phyloP scores from a whole-genome alignment of 2,329 filamentous ascomycete genomes.

The Bipolaris oryzae region DNA sequence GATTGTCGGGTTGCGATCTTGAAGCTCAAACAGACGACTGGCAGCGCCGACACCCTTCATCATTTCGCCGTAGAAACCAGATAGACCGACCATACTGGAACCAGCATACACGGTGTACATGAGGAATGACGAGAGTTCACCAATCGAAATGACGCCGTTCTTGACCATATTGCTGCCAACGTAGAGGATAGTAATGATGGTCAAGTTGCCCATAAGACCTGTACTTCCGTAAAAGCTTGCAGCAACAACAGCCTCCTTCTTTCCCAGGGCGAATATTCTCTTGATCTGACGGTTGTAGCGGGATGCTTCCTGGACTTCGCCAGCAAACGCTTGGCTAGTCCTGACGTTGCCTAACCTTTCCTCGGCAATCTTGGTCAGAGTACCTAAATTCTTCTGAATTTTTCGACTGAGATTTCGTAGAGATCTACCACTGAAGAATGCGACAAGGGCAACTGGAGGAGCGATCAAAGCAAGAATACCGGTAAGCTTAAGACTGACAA shows the following conservation, averaged over 20 bases:
- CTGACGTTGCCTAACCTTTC: constrained; percentile 96
- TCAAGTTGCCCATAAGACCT: constrained; percentile 94
- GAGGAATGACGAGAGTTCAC: constrained; percentile 93
- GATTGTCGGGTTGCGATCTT: constrained; percentile 86
- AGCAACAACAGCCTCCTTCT: constrained; percentile 82
- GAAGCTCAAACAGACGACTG: constrained; percentile 93
- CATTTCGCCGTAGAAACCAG: constrained; percentile 94
- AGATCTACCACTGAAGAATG: constrained; percentile 87
- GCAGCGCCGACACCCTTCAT: constrained; percentile 99
- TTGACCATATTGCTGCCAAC: constrained; percentile 91
- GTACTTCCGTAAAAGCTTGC: constrained; percentile 89
- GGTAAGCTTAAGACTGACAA: constrained; percentile 88
- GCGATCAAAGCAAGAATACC: constrained; percentile 85
- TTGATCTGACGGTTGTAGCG: constrained; percentile 93
- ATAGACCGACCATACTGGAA: constrained; percentile 90
- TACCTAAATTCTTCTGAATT: constrained; percentile 92
- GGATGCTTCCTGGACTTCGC: constrained; percentile 85
- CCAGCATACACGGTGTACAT: constrained; percentile 94
- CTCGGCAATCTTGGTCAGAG: constrained; percentile 94
- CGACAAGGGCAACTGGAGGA: constrained; percentile 86
- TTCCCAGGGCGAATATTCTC: constrained; percentile 88
- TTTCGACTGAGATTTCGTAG: constrained; percentile 89
- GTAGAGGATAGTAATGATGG: constrained; percentile 86
- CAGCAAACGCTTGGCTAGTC: constrained; percentile 94
- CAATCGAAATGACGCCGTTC: constrained; percentile 82